phyloP scores from a whole-genome alignment of 306 rosid genomes.

The Gastrolobium villosum region DNA sequence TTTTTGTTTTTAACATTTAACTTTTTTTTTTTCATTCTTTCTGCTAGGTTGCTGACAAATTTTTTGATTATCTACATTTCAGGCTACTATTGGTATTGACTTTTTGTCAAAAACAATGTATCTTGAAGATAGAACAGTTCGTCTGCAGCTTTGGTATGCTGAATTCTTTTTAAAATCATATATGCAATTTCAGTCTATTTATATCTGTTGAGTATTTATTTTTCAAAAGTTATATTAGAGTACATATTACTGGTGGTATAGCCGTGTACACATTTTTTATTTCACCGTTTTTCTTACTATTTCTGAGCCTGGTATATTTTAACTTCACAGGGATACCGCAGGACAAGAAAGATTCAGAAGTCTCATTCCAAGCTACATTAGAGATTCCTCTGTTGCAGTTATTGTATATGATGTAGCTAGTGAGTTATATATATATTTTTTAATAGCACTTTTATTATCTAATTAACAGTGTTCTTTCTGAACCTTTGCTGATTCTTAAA shows the following conservation, averaged over 20 bases:
- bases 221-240: neutral
- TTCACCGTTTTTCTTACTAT: constrained; percentile 19
- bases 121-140: constrained; percentile 99
- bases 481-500: neutral
- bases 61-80: constrained; percentile 46
- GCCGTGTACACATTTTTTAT: neutral
- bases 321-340: constrained; percentile 90
- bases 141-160: constrained; percentile 96
- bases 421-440: constrained; percentile 55
- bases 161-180: constrained; percentile 38
- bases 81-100: constrained; percentile 98
- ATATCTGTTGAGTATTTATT: neutral
- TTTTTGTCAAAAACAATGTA: constrained; percentile 98
- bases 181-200: constrained; percentile 27
- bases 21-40: neutral
- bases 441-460: constrained; percentile 9
- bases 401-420: constrained; percentile 94
- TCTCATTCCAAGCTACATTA: constrained; percentile 97
- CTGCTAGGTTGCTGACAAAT: constrained; percentile 41
- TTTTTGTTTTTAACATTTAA: neutral
- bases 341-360: constrained; percentile 99
- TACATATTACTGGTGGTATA: constrained; percentile 10
- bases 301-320: constrained; percentile 35
- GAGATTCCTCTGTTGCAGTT: constrained; percentile 98
- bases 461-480: neutral